These are phyloP conservation scores for Cystofilobasidium ferigula DNA, from an alignment of 768 basidiomycete genomes.

Conservation along the genomic window DNA sequence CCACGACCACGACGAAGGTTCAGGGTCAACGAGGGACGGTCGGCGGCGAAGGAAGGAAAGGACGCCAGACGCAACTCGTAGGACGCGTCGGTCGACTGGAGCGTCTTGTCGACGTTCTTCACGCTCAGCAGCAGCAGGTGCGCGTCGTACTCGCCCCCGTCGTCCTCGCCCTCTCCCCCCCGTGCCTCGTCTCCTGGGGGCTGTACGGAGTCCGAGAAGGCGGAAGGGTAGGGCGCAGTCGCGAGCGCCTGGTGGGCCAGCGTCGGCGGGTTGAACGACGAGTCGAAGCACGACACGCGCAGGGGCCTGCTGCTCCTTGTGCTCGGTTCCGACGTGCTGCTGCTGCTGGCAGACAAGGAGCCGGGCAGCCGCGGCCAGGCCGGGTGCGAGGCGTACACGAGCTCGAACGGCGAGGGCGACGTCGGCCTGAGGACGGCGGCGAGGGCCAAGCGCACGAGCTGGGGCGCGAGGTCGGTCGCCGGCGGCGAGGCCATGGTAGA, in stretches of 20 bases:
- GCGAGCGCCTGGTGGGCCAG: conserved; percentile 16
- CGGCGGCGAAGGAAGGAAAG: background rate
- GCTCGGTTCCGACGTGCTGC: too few species aligned
- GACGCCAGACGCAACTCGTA: conserved; percentile 25
- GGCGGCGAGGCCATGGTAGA: background rate
- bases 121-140: conserved; percentile 18
- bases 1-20: background rate
- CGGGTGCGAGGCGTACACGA: conserved; percentile 18
- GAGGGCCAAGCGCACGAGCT: background rate
- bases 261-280: conserved; percentile 17
- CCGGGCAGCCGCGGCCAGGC: conserved; percentile 12
- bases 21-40: background rate
- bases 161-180: background rate
- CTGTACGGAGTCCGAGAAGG: too few species aligned
- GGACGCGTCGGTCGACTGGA: conserved; percentile 15
- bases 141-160: conserved; percentile 17
- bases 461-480: background rate
- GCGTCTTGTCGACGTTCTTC: conserved; percentile 26
- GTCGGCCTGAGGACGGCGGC: background rate
- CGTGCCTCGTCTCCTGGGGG: background rate
- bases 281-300: conserved; percentile 19
- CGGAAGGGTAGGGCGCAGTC: conserved; percentile 8
- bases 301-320: too few species aligned
- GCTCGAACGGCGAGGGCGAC: conserved; percentile 22
- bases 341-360: too few species aligned